phyloP scores from a whole-genome alignment of 768 basidiomycete species.

The Sutorius australiensis region DNA sequence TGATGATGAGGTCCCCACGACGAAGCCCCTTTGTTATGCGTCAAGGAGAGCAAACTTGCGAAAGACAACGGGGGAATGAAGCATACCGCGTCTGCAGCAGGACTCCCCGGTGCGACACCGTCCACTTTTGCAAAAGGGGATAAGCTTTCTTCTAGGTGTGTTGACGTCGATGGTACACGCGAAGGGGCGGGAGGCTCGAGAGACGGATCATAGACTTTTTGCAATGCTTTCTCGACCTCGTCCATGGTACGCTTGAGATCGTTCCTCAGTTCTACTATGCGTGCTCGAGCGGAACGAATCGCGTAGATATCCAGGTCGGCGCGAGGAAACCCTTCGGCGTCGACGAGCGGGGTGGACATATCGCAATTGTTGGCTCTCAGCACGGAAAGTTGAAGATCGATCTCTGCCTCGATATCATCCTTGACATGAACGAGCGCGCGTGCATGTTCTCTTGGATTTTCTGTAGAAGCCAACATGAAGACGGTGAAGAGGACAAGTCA shows the following conservation, averaged over 20 bases:
- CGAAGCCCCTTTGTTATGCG: conserved; percentile 52
- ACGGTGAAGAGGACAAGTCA: neutral
- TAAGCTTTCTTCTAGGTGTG: conserved; percentile 12
- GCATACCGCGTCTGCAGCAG: conserved; percentile 77
- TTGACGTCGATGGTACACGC: conserved; percentile 20
- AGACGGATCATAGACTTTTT: conserved; percentile 59
- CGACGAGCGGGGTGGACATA: conserved; percentile 74
- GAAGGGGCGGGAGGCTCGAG: conserved; percentile 3
- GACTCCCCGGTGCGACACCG: conserved; percentile 74
- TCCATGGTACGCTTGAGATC: conserved; percentile 67
- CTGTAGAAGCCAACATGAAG: conserved; percentile 40
- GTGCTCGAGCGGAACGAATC: conserved; percentile 67
- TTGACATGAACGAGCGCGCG: conserved; percentile 64
- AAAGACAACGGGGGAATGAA: neutral
- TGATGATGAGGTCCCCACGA: conserved; percentile 66
- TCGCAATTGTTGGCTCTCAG: conserved; percentile 61
- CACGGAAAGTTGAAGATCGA: conserved; percentile 58
- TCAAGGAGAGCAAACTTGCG: neutral
- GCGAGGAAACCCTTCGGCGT: conserved; percentile 85
- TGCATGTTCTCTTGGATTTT: conserved; percentile 53
- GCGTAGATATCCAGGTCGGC: conserved; percentile 82
- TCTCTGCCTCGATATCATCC: conserved; percentile 67
- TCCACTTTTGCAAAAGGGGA: conserved; percentile 79
- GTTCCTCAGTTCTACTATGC: conserved; percentile 79
- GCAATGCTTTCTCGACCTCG: conserved; percentile 62